Percentiles rank a stretch among this genome's conserved stretches.
phyloP scores from a whole-genome alignment of 768 basidiomycete genomes.

The Lyophyllum atratum region DNA sequence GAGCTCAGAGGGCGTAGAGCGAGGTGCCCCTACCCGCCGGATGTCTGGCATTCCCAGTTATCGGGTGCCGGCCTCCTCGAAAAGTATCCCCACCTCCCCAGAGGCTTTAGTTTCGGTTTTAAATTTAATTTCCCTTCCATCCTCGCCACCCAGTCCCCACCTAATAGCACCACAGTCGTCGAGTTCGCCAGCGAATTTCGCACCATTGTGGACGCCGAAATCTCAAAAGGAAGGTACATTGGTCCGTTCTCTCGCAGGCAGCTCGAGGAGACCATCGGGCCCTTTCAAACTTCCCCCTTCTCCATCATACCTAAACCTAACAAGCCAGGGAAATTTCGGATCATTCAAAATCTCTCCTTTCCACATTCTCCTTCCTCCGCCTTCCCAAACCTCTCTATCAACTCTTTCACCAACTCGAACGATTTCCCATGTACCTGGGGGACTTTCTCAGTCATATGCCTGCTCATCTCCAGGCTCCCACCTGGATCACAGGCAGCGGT shows the following conservation, averaged over 20 bases:
- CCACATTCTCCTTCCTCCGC: not conserved
- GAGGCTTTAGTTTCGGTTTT: too few species aligned
- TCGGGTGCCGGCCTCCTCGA: too few species aligned
- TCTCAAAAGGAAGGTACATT: constrained; percentile 13
- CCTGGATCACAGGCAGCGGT: constrained; percentile 8
- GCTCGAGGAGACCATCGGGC: constrained; percentile 23
- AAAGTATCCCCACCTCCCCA: too few species aligned
- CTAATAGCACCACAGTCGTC: too few species aligned
- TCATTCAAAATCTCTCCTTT: constrained; percentile 31
- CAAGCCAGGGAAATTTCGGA: constrained; percentile 16
- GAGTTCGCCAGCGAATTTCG: too few species aligned
- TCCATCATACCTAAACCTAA: constrained; percentile 25
- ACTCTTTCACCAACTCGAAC: constrained; percentile 21
- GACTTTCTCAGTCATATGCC: constrained; percentile 7
- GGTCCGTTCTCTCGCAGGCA: constrained; percentile 15
- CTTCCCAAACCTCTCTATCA: constrained; percentile 18
- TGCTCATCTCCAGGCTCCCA: constrained; percentile 2
- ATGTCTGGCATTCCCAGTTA: too few species aligned
- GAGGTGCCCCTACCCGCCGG: too few species aligned
- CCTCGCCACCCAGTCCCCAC: too few species aligned
- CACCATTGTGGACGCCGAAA: constrained; percentile 14
- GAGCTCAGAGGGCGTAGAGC: too few species aligned
- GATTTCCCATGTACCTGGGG: constrained; percentile 35
- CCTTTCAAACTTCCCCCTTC: constrained; percentile 30
- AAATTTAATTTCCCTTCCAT: too few species aligned